These are phyloP conservation scores for Rubus idaeus DNA, from an alignment of 306 rosid species.

Conservation along the genomic window DNA sequence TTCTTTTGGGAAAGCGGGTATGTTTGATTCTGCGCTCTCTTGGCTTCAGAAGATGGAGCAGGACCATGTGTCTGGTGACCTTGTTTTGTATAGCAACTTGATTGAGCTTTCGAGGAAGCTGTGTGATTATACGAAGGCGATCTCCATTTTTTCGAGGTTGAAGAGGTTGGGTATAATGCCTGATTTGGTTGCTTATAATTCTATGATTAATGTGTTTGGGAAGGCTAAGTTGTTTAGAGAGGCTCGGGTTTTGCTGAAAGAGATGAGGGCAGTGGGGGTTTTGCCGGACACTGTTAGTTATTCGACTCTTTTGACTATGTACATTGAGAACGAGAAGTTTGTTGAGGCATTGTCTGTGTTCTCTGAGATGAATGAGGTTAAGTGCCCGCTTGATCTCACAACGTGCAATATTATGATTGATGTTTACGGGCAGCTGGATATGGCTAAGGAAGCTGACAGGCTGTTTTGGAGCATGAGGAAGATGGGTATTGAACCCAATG, in stretches of 20 bases:
- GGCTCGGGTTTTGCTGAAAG: constrained; percentile 67
- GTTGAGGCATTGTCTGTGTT: constrained; percentile 79
- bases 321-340: constrained; percentile 73
- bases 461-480: constrained; percentile 96
- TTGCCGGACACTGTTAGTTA: constrained; percentile 74
- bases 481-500: constrained; percentile 77
- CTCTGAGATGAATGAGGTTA: constrained; percentile 72
- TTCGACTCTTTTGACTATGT: constrained; percentile 64
- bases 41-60: constrained; percentile 95
- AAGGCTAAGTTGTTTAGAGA: constrained; percentile 86
- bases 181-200: constrained; percentile 73
- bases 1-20: constrained; percentile 67
- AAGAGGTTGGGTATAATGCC: constrained; percentile 61
- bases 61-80: constrained; percentile 78
- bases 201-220: constrained; percentile 87
- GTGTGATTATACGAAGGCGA: constrained; percentile 81
- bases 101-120: constrained; percentile 85
- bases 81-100: constrained; percentile 78
- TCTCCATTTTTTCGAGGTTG: constrained; percentile 64
- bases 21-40: constrained; percentile 81
- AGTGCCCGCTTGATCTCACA: constrained; percentile 63
- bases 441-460: constrained; percentile 89
- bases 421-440: constrained; percentile 91
- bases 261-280: constrained; percentile 65
- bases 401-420: constrained; percentile 92